A percentile compares a stretch with the other conserved stretches of the same genome.
These are phyloP conservation scores for Clonostachys rhizophaga DNA, from an alignment of 2,329 filamentous ascomycete genomes.

Conservation along the genomic window DNA sequence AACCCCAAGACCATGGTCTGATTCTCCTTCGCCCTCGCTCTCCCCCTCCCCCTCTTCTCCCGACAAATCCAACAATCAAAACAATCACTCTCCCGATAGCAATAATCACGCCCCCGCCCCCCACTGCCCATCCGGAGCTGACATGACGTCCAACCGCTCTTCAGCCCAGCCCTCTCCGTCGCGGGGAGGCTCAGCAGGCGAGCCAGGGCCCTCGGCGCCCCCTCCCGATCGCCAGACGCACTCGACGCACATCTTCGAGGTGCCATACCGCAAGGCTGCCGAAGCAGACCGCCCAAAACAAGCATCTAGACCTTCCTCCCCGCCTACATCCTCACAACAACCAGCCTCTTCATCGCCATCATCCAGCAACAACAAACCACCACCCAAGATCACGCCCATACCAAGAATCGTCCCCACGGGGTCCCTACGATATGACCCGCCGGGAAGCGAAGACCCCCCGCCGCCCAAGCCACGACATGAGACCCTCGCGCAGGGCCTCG, in stretches of 20 bases:
- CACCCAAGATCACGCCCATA: slow-evolving; percentile 35
- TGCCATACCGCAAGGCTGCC: not conserved
- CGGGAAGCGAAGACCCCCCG: not conserved
- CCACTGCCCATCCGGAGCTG: too few species aligned
- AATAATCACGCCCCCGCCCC: too few species aligned
- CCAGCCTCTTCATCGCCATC: not conserved
- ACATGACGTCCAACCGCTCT: not conserved
- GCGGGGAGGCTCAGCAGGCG: not conserved
- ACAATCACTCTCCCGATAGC: too few species aligned
- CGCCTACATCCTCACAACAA: not conserved
- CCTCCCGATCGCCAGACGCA: not conserved
- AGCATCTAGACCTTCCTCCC: not conserved
- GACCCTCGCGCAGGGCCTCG: slow-evolving; percentile 33
- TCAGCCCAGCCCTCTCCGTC: not conserved
- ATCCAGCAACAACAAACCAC: slow-evolving; percentile 10
- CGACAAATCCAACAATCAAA: too few species aligned
- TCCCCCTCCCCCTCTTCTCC: too few species aligned
- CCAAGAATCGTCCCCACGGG: slow-evolving; percentile 1
- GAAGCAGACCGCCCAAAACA: not conserved
- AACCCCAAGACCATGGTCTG: too few species aligned
- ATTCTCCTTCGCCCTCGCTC: too few species aligned
- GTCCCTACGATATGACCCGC: not conserved
- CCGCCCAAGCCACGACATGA: slow-evolving; percentile 9
- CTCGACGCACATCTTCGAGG: slow-evolving; percentile 3
- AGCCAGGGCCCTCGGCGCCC: not conserved